Evolutionary conservation across 148 eudicot genomes (phyloP).

Genomic region (Beta vulgaris): DNA sequence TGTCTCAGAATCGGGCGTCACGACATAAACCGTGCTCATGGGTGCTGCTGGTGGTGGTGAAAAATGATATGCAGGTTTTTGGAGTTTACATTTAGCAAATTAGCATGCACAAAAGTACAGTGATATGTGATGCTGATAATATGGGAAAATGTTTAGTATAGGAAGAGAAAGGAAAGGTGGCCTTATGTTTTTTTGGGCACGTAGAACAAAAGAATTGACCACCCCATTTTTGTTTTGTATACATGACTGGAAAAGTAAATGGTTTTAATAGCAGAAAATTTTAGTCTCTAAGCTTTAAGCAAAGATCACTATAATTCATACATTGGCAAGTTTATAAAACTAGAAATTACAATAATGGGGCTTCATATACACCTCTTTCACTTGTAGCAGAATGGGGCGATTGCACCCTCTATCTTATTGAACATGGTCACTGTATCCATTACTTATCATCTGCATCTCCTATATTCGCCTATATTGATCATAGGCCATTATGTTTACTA

Average conservation of each 20-base stretch:
- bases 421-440: too few species aligned
- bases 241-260: constrained; percentile 23
- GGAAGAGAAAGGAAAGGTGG: constrained; percentile 8
- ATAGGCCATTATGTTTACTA: too few species aligned
- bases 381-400: too few species aligned
- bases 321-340: too few species aligned
- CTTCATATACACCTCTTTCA: too few species aligned
- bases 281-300: too few species aligned
- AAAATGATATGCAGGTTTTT: constrained; percentile 7
- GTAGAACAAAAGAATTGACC: constrained; percentile 18
- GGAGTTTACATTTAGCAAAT: too few species aligned
- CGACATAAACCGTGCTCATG: constrained; percentile 26
- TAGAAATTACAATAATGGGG: too few species aligned
- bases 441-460: too few species aligned
- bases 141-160: constrained; percentile 25
- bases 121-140: constrained; percentile 33
- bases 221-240: constrained; percentile 36
- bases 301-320: too few species aligned
- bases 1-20: constrained; percentile 38
- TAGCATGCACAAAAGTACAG: constrained; percentile 37
- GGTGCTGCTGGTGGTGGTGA: constrained; percentile 1
- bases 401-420: too few species aligned
- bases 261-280: constrained; percentile 7
- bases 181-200: constrained; percentile 25
- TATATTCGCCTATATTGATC: too few species aligned